These are phyloP conservation scores for Saccharomyces mikatae DNA, from an alignment of 805 yeast species.

Conservation along the genomic window DNA sequence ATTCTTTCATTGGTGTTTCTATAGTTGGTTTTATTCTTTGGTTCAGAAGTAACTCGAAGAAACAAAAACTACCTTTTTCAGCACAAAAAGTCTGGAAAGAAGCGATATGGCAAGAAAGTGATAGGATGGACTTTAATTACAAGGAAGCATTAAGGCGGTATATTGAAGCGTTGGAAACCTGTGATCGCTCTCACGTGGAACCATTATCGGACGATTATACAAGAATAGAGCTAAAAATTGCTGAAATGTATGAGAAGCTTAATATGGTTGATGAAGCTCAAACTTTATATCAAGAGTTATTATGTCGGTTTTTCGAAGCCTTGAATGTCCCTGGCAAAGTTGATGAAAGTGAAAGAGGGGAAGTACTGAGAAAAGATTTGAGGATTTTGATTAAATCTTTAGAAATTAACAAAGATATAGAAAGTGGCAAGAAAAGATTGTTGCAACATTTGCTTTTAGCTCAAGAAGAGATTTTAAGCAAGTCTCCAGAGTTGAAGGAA, in stretches of 20 bases:
- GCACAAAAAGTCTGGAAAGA: constrained; percentile 39
- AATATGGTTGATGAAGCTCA: constrained; percentile 56
- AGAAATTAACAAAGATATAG: constrained; percentile 45
- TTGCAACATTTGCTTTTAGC: constrained; percentile 59
- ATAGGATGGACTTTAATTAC: constrained; percentile 47
- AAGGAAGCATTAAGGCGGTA: constrained; percentile 63
- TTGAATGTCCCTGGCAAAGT: constrained; percentile 36
- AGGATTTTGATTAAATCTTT: constrained; percentile 60
- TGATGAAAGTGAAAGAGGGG: constrained; percentile 37
- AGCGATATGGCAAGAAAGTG: constrained; percentile 79
- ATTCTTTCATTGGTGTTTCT: background rate
- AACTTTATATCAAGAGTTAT: constrained; percentile 57
- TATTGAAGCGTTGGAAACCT: constrained; percentile 62
- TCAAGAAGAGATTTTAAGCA: constrained; percentile 50
- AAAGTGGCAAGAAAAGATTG: constrained; percentile 47
- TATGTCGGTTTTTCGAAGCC: constrained; percentile 48
- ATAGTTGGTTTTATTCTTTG: background rate
- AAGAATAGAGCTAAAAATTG: constrained; percentile 80
- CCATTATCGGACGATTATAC: constrained; percentile 73
- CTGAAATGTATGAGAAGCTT: constrained; percentile 75
- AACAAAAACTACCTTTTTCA: background rate
- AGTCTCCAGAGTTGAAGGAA: constrained; percentile 32
- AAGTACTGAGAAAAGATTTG: constrained; percentile 60
- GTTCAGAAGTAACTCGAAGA: background rate
- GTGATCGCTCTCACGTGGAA: constrained; percentile 44